phyloP scores from a whole-genome alignment of 2,329 filamentous ascomycete genomes.

The Eutypella sp. region DNA sequence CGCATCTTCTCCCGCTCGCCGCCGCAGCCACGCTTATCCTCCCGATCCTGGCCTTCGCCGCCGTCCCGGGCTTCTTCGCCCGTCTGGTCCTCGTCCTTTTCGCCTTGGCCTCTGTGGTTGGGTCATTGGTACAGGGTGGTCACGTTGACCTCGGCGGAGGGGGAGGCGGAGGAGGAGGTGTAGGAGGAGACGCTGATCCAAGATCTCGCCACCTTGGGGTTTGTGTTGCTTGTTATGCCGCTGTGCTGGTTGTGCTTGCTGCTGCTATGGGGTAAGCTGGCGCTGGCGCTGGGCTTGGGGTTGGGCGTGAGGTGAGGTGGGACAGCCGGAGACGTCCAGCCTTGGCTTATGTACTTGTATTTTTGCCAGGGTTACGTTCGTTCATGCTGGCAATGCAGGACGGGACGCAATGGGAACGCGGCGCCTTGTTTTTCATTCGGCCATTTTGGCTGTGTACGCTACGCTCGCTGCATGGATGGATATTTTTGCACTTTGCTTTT shows the following conservation, averaged over 20 bases:
- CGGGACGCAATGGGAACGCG: no score
- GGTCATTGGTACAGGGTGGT: conserved; percentile 9
- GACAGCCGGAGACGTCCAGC: no score
- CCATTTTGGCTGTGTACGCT: no score
- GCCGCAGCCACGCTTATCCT: conserved; percentile 47
- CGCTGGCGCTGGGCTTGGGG: no score
- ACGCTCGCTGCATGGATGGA: no score
- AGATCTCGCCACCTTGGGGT: conserved; percentile 21
- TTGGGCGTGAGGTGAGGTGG: no score
- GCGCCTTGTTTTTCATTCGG: no score
- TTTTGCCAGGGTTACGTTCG: no score
- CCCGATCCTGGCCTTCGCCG: conserved; percentile 53
- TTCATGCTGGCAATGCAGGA: no score
- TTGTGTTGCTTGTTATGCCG: conserved; percentile 29
- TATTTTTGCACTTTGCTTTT: no score
- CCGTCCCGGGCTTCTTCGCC: conserved; percentile 51
- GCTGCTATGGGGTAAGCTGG: conserved; percentile 18
- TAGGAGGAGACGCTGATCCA: conserved; percentile 16
- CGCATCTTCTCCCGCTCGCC: conserved; percentile 26
- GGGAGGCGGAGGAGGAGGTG: conserved; percentile 13
- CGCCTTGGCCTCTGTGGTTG: conserved; percentile 40
- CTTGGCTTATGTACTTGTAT: no score
- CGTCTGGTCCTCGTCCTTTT: conserved; percentile 54
- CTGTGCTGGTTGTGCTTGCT: conserved; percentile 31
- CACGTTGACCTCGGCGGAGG: background rate